Percentiles rank a stretch among this genome's conserved stretches.
Evolutionary conservation across 2,329 filamentous ascomycete species (phyloP).

Genomic region (Alternaria metachromatica): DNA sequence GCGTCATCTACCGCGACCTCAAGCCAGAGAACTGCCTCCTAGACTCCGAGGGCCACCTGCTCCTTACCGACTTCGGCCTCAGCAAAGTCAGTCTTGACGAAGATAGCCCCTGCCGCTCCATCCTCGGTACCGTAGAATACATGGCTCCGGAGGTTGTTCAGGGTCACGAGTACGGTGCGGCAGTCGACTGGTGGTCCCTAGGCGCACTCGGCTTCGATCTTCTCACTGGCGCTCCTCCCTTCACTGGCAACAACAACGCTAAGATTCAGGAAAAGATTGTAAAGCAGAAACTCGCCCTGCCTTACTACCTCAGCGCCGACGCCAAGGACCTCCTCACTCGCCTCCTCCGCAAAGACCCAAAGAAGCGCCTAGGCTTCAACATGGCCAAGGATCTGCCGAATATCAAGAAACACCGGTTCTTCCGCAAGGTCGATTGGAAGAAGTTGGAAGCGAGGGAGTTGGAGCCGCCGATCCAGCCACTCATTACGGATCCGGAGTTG

Average conservation of each 20-base stretch:
- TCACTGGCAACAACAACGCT: constrained; percentile 86
- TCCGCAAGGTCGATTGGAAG: constrained; percentile 95
- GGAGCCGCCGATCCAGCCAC: constrained; percentile 85
- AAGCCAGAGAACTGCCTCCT: constrained; percentile 98
- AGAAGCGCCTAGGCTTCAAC: constrained; percentile 84
- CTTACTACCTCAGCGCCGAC: constrained; percentile 89
- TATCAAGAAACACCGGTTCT: constrained; percentile 94
- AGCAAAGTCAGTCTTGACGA: constrained; percentile 89
- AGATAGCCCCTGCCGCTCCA: constrained; percentile 78
- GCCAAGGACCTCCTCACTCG: constrained; percentile 93
- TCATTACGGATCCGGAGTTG: constrained; percentile 93
- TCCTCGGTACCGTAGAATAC: constrained; percentile 95
- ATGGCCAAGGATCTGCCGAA: constrained; percentile 86
- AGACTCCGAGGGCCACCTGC: constrained; percentile 87
- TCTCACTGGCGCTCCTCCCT: constrained; percentile 90
- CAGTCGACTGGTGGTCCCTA: constrained; percentile 98
- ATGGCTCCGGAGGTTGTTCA: constrained; percentile 97
- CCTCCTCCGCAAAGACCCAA: constrained; percentile 88
- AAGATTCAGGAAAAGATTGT: constrained; percentile 97
- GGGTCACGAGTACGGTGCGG: constrained; percentile 87
- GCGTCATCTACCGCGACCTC: constrained; percentile 94
- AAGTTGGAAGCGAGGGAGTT: constrained; percentile 81
- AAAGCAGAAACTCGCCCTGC: constrained; percentile 86
- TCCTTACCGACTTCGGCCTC: constrained; percentile 95
- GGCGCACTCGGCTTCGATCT: constrained; percentile 92